Evolutionary conservation across 345 rosid species (phyloP), one percentile per base, ranked within the genome.

Genomic region (Sonneratia alba): DNA sequence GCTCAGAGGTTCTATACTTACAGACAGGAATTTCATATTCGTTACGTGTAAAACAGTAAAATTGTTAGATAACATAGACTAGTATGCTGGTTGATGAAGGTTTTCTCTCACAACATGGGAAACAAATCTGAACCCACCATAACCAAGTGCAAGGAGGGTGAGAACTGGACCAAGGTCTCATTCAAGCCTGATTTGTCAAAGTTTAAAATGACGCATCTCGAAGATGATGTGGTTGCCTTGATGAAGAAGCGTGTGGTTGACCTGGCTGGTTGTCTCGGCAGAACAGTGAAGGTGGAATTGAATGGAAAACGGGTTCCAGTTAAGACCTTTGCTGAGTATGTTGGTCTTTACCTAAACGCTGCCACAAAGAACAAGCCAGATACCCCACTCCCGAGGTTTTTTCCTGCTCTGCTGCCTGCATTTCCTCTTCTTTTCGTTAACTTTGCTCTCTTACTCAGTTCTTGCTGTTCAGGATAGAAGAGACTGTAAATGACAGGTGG

Each of bases 211-310:
- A 80, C 82, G 34, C 83, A 80, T 34, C 83, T 95, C 7, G 99
- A 92, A 76, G 92, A 88, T 3, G 99, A 95, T 75, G 99, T 88
- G 76, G 90, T 95, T 71, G 97, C 97, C 12, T 70, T 96, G 70
- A 96, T 96, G 97, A 96, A 79, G 62, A 96, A 92, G 82, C 74
- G 97, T 43, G 99, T 96, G 13, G 81, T 91, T 51, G 98, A 96
- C 73, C 59, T 96, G 79, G 97, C 97, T 77, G 99, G 99, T 7
- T 92, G 98, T 72, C 90, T 96, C 62, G 99, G 99, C 71, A 91
- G 91, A 84, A 74, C 88, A 36, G 98, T 96, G 63, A 91, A 89
- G 75, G 96, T 96, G 64, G 98, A 92, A 75, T 81, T 96, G 56
- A 91, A 96, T 71, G 98, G 98, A 56, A 80, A 70, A 34, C 81